Evolutionary conservation across 2,329 filamentous ascomycete genomes (phyloP).

Genomic region (Colletotrichum truncatum): DNA sequence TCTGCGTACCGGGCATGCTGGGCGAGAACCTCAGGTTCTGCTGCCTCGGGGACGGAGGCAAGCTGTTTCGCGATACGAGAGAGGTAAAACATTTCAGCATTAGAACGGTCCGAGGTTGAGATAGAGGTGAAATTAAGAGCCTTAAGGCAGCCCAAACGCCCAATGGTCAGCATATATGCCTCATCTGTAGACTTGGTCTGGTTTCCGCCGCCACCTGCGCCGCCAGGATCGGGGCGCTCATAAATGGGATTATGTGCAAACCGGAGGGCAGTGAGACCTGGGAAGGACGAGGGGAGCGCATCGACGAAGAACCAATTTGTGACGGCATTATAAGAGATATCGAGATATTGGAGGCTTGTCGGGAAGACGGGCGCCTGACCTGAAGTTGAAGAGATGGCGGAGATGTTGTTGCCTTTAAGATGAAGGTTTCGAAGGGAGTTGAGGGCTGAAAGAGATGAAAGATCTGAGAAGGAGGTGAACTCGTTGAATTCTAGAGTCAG

Average conservation of each 20-base stretch:
- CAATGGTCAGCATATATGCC: constrained; percentile 88
- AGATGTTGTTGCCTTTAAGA: constrained; percentile 81
- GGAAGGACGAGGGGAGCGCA: constrained; percentile 72
- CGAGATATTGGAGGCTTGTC: constrained; percentile 68
- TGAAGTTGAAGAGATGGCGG: constrained; percentile 43
- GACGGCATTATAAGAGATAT: constrained; percentile 78
- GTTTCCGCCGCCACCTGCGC: constrained; percentile 39
- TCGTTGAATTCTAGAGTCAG: constrained; percentile 79
- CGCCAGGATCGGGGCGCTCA: constrained; percentile 55
- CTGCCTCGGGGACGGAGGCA: constrained; percentile 61
- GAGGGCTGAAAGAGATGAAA: constrained; percentile 63
- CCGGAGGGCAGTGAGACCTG: constrained; percentile 77
- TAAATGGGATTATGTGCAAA: constrained; percentile 90
- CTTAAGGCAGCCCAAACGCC: constrained; percentile 74
- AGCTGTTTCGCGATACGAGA: constrained; percentile 83
- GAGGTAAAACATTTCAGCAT: constrained; percentile 95
- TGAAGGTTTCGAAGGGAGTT: constrained; percentile 66
- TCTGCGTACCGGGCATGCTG: constrained; percentile 77
- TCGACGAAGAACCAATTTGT: constrained; percentile 80
- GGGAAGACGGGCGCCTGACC: constrained; percentile 58
- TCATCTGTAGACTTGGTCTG: constrained; percentile 72
- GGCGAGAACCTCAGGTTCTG: constrained; percentile 63
- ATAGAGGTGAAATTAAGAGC: constrained; percentile 80
- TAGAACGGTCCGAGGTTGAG: constrained; percentile 77
- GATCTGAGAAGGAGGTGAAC: constrained; percentile 66